These are phyloP conservation scores for Berberis vulgaris DNA, from an alignment of 164 flowering plant genomes.

Conservation along the genomic window DNA sequence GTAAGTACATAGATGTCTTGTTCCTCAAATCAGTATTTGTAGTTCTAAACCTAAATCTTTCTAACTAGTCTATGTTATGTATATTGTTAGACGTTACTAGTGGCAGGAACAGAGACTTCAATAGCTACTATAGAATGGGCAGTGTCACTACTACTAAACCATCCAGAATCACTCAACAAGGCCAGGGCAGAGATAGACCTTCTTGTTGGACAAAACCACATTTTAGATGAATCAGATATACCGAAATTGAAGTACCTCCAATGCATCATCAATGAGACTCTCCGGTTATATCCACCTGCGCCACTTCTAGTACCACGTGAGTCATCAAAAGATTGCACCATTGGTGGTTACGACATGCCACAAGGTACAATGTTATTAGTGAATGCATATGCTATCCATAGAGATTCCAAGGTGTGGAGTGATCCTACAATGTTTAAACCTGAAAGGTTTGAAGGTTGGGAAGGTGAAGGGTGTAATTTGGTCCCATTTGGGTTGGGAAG, in stretches of 20 bases:
- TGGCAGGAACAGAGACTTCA: conserved; percentile 43
- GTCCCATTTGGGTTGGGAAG: conserved; percentile 20
- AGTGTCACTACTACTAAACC: conserved; percentile 33
- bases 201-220: conserved; percentile 16
- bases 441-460: conserved; percentile 36
- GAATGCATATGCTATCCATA: conserved; percentile 42
- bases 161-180: conserved; percentile 26
- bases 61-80: background rate
- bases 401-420: conserved; percentile 44
- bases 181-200: conserved; percentile 29
- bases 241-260: conserved; percentile 31
- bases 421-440: conserved; percentile 41
- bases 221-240: conserved; percentile 38
- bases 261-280: conserved; percentile 31
- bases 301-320: conserved; percentile 43
- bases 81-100: conserved; percentile 21
- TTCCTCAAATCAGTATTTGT: background rate
- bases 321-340: conserved; percentile 24
- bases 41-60: background rate
- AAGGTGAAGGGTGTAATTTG: conserved; percentile 8
- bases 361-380: conserved; percentile 31
- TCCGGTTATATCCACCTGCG: conserved; percentile 31
- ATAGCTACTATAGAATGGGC: conserved; percentile 34
- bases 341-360: conserved; percentile 35
- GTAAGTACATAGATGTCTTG: conserved; percentile 7